phyloP scores from a whole-genome alignment of 2,329 filamentous ascomycete genomes.

The Apiospora arundinis region DNA sequence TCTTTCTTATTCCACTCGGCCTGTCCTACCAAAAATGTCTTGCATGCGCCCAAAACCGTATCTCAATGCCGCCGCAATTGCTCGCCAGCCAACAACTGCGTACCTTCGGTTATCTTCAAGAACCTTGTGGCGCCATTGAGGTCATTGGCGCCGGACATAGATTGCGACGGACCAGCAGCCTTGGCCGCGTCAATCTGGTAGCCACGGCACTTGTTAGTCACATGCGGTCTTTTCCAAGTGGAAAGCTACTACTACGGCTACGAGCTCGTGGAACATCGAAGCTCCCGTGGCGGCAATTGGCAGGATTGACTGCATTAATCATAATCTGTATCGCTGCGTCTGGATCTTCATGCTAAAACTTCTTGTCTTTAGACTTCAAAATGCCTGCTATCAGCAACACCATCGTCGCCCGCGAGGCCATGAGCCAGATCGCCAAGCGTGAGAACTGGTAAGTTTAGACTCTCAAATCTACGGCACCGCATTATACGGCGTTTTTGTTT shows the following conservation, averaged over 20 bases:
- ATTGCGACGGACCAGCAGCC: background rate
- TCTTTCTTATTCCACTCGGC: background rate
- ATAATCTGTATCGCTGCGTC: background rate
- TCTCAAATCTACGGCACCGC: background rate
- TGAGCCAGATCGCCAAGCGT: constrained; percentile 38
- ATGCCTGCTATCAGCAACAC: constrained; percentile 44
- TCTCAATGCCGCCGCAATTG: background rate
- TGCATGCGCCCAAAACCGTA: background rate
- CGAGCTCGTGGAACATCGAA: background rate
- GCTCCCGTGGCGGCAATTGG: background rate
- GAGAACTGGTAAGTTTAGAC: constrained; percentile 39
- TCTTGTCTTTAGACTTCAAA: constrained; percentile 26
- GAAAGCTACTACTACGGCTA: background rate
- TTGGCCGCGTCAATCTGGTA: background rate
- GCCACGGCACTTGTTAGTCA: constrained; percentile 2
- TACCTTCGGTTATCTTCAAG: background rate
- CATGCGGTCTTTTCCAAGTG: constrained; percentile 11
- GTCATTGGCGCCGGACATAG: background rate
- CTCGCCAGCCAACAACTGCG: background rate
- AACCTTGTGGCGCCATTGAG: background rate
- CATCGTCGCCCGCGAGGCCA: constrained; percentile 41
- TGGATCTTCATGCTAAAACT: constrained; percentile 18
- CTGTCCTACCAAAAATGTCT: background rate
- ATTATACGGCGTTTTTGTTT: background rate
- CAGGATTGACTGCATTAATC: background rate